These are phyloP conservation scores for Pseudogymnoascus sp. DNA, from an alignment of 2,329 filamentous ascomycete species.

Conservation along the genomic window DNA sequence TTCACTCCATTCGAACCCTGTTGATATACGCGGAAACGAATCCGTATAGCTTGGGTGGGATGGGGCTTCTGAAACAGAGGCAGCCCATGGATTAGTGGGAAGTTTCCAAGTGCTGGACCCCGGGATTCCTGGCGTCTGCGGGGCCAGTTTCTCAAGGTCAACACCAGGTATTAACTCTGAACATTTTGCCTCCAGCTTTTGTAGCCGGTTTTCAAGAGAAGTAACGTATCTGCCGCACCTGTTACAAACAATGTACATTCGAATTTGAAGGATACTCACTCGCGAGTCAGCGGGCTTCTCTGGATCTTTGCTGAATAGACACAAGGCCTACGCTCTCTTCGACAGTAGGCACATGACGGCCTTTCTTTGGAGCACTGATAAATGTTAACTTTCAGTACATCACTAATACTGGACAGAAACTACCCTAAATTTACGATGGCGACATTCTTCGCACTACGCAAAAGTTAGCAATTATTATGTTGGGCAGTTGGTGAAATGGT, in stretches of 20 bases:
- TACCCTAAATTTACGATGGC: constrained; percentile 3
- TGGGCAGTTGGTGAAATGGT: background rate
- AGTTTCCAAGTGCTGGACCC: background rate
- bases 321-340: background rate
- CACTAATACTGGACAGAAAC: constrained; percentile 9
- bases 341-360: background rate
- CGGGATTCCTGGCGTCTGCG: background rate
- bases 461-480: background rate
- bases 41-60: background rate
- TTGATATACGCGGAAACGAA: constrained; percentile 25
- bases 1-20: constrained; percentile 30
- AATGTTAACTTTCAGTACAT: background rate
- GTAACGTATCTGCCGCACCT: constrained; percentile 28
- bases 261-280: background rate
- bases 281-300: constrained; percentile 8
- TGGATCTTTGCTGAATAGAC: constrained; percentile 5
- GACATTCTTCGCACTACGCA: constrained; percentile 9
- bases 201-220: constrained; percentile 33
- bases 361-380: constrained; percentile 8
- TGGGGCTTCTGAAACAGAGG: background rate
- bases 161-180: constrained; percentile 32
- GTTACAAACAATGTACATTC: background rate
- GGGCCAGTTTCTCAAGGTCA: constrained; percentile 25
- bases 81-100: background rate
- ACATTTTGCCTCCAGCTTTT: constrained; percentile 31